Evolutionary conservation across 305 asterid genomes (phyloP), one percentile per base, ranked within the genome.

Genomic region (Plantago lanceolata): DNA sequence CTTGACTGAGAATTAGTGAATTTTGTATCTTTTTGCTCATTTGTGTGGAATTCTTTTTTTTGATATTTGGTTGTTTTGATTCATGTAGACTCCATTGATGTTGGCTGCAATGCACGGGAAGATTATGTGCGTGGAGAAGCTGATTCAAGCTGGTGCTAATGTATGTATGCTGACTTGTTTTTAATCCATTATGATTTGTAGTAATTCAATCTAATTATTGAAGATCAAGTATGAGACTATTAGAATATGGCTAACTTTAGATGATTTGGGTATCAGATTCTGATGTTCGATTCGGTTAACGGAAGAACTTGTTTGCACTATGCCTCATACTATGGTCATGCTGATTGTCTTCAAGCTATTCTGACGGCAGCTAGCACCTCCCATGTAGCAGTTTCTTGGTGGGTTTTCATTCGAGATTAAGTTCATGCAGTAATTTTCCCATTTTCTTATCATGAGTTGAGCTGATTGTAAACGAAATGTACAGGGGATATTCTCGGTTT

Each of bases 91-190:
- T 71, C 97, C 99, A 59, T 72, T 93, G 85, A 93, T 90, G 99
- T 71, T 93, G 76, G 99, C 97, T 67, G 95, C 99, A 73, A 93
- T 90, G 96, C 92, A 88, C 63, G 97, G 97, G 70, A 84, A 84
- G 85, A 78, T 90, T 82, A 68, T 83, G 9, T 89, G 98, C 70
- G 95, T 85, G 59, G 69, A 70, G 69, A 85, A 81, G 84, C 89
- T 93, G 21, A 85, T 87, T 54, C 89, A 85, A 78, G 90, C 96
- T 17, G 99, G 99, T 65, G 95, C 96, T 28, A 93, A 87, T 83
- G 99, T 90, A 78, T 72, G 82, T 45, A 26, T 19, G 40, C 50
- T 28, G 20, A 26, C 56, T 24, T 49, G 54, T 49, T 19, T 58
- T 14, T 24, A 54, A 21, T 14, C 13, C 0, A 21, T 53, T 49